A percentile compares a stretch with the other conserved stretches of the same genome.
Conservation (phyloP, 306 rosid genomes). For the Vachellia collinsii region DNA sequence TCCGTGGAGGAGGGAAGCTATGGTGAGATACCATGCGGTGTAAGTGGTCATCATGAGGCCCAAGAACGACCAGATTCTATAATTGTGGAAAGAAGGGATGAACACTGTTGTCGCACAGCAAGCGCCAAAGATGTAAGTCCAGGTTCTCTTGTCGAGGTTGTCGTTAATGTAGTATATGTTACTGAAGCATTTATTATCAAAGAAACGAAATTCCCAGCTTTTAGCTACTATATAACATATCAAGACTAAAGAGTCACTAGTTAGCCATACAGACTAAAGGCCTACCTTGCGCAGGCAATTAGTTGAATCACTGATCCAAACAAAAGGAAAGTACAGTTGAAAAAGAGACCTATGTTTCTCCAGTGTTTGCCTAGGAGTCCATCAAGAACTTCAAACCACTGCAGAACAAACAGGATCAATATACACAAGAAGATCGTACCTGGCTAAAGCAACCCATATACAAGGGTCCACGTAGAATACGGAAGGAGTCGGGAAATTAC, state of each 20-base stretch:
- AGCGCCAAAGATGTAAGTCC: constrained; percentile 82
- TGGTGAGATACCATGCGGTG: constrained; percentile 78
- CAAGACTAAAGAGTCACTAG: neutral
- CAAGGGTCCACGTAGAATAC: neutral
- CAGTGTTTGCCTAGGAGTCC: constrained; percentile 75
- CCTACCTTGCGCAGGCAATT: constrained; percentile 76
- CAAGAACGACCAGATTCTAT: constrained; percentile 76
- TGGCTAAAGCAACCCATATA: neutral
- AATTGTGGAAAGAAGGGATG: constrained; percentile 77
- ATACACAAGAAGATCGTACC: neutral
- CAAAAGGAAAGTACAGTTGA: constrained; percentile 77
- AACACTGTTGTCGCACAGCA: constrained; percentile 83
- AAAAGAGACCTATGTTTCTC: constrained; percentile 70
- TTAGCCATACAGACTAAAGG: neutral
- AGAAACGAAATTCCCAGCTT: neutral
- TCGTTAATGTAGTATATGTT: constrained; percentile 79
- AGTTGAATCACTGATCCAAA: constrained; percentile 80
- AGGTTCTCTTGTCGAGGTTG: constrained; percentile 83
- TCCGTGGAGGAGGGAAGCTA: constrained; percentile 71
- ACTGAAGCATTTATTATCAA: constrained; percentile 38
- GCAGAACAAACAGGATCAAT: constrained; percentile 11
- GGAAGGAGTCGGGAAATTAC: neutral
- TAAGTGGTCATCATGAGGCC: constrained; percentile 76
- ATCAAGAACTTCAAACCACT: constrained; percentile 89
- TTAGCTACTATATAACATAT: neutral